Percentiles rank a stretch among this genome's conserved stretches.
These are phyloP conservation scores for Exophiala spinifera DNA, from an alignment of 2,329 filamentous ascomycete species.

Conservation along the genomic window DNA sequence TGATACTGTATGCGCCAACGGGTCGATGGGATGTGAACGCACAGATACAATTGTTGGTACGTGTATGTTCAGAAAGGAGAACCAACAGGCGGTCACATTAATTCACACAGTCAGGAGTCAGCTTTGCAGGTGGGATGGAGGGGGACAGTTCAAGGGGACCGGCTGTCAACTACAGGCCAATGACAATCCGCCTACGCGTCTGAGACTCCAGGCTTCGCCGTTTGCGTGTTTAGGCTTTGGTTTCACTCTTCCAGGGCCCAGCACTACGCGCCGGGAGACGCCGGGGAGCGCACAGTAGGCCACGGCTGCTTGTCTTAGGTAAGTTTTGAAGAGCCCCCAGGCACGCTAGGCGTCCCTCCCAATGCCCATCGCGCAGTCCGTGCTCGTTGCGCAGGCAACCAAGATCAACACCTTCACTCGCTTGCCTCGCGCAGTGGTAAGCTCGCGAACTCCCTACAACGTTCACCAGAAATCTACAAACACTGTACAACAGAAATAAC, in stretches of 20 bases:
- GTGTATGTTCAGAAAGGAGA: constrained; percentile 3
- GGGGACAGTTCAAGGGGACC: constrained; percentile 2
- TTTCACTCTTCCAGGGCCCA: constrained; percentile 7
- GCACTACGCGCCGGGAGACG: background rate
- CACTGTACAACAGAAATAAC: constrained; percentile 13
- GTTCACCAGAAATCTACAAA: background rate
- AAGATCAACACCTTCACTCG: constrained; percentile 12
- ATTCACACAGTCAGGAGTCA: constrained; percentile 14
- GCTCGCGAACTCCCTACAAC: too few relatives aligned
- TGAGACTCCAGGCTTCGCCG: constrained; percentile 16
- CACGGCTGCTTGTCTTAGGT: too few relatives aligned
- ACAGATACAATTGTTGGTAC: constrained; percentile 2
- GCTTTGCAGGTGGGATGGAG: constrained; percentile 7
- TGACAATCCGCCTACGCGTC: constrained; percentile 1
- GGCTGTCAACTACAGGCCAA: constrained; percentile 8
- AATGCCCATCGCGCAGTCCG: background rate
- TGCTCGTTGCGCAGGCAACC: constrained; percentile 23
- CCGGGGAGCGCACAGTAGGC: too few relatives aligned
- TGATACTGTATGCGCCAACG: background rate
- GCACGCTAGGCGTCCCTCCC: background rate
- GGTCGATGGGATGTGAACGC: background rate
- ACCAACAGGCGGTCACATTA: constrained; percentile 23
- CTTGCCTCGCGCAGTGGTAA: constrained; percentile 1
- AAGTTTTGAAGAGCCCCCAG: background rate
- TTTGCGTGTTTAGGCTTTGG: constrained; percentile 7